These are phyloP conservation scores for Leccinum longicurvipes DNA, from an alignment of 768 basidiomycete species.

Conservation along the genomic window DNA sequence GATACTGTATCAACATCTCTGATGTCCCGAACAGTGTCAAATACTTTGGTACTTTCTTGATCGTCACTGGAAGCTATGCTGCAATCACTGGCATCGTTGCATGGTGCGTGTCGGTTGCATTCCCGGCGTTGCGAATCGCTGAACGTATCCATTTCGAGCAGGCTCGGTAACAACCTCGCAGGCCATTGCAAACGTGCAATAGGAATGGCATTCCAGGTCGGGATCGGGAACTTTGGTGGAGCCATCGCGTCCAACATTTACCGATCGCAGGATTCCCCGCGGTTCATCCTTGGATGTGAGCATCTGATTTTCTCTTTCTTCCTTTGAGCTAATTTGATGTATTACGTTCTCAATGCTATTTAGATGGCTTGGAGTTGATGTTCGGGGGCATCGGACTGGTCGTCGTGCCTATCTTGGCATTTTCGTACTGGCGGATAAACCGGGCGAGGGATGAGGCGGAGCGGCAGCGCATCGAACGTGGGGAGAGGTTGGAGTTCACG, in stretches of 20 bases:
- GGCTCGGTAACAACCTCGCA: constrained; percentile 51
- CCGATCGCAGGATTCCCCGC: constrained; percentile 54
- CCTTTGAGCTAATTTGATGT: background rate
- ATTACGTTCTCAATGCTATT: background rate
- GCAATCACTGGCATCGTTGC: constrained; percentile 57
- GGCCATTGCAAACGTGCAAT: constrained; percentile 71
- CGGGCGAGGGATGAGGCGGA: constrained; percentile 39
- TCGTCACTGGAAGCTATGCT: constrained; percentile 57
- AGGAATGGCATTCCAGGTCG: constrained; percentile 57
- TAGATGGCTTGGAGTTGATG: constrained; percentile 65
- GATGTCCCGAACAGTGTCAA: constrained; percentile 49
- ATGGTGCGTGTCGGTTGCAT: constrained; percentile 43
- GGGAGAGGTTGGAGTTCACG: constrained; percentile 18
- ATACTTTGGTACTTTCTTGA: constrained; percentile 72
- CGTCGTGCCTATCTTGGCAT: constrained; percentile 42
- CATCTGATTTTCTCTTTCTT: background rate
- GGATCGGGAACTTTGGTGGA: constrained; percentile 58
- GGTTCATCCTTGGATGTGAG: constrained; percentile 62
- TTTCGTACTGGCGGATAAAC: constrained; percentile 57
- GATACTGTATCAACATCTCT: constrained; percentile 64
- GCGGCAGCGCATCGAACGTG: constrained; percentile 11
- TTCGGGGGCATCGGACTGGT: constrained; percentile 65
- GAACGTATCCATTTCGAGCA: constrained; percentile 17
- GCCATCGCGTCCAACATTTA: constrained; percentile 65
- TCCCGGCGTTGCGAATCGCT: background rate